Base-by-base conservation (phyloP, 1,284 basidiomycete genomes). In the Fomitiporia mediterranea region DNA sequence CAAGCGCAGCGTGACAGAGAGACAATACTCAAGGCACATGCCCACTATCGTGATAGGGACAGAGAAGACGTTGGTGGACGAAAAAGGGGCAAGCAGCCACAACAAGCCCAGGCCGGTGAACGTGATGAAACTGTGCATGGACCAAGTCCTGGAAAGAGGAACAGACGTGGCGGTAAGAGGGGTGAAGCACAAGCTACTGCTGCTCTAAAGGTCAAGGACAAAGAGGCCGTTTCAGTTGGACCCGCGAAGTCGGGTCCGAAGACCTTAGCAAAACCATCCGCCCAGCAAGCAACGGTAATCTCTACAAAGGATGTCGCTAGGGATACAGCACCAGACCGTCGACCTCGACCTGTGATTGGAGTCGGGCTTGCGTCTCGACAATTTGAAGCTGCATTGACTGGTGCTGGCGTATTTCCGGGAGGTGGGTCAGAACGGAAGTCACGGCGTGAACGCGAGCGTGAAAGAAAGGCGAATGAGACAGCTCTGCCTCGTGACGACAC, bases 1-100 rank as follows among this genome's bases (percentile, higher is more conserved):
- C 77, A 78, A 3, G 84, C 85, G 0, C 78, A 82, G 63, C 83
- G 81, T 60, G 86, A 89, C 65, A 86, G 82, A 64, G 84, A 86
- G 60, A 73, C 81, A 17, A 85, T 84, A 60, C 72, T 83, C 27
- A 81, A 84, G 34, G 84, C 80, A 53, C 83, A 86, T 28, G 77
- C 83, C 0, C 84, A 86, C 66, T 86, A 86, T 70, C 66, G 67
- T 49, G 56, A 58, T 65, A 8, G 61, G 62, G 23, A 39, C 65
- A 4, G 57, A 60, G 4, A 61, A 67, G 17, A 60, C 69, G 6
- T 77, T 77, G 64, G 80, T 77, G 62, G 77, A 79, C n/a, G 80
- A 80, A 1, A 66, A 21, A 66, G 46, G 82, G 80, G 72, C 81
- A 81, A 72, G 77, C 77, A 56, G 68, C 63, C 1, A 57, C 56